Base-by-base conservation (phyloP, 805 yeast genomes). In the Lipomyces mesembrius region DNA sequence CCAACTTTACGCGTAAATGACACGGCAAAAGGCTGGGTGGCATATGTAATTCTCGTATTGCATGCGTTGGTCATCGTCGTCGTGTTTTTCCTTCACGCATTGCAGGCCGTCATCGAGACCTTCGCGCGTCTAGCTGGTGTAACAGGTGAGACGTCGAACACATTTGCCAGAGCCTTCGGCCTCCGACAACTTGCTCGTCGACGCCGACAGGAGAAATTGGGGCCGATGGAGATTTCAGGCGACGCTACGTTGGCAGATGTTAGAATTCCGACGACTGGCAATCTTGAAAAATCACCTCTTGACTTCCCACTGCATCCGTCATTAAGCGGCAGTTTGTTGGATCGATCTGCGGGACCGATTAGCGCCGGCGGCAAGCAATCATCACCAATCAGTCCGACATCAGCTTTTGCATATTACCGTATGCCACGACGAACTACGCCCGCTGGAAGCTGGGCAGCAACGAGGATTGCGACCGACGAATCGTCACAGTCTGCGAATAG, bases 1-100 rank as follows among this genome's bases (percentile, higher is more conserved):
- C 60, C 67, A 3, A 62, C 73, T 3, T 67, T 76, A 12, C 49
- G 60, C 17, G 69, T 75, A 22, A 57, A 65, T 25, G 56, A 59
- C 14, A 64, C 71, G 3, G 68, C 68, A 34, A 63, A 68, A 49
- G 77, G 76, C 9, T 75, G 80, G 80, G 20, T 77, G 22, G 77
- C 73, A 6, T 77, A 78, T 65, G 73, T 63, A 12, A 74, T 77
- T 37, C 74, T 77, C 27, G 54, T 75, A n/a, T 62, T 76, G 34
- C 78, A 76, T 55, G 74, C 71, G 9, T 59, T 75, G n/a, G 74
- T 75, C 17, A 34, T 77, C 20, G 37, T 76, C n/a, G 62, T 71
- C 22, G n/a, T 71, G 8, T 76, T 74, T 59, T 52, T 74, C n/a
- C 64, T 72, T 27, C 77, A 76, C 46, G 70, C 73, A 9, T 32